Conservation (phyloP, 2,329 filamentous ascomycete genomes). For the Ceratocystis diversiconidia region DNA sequence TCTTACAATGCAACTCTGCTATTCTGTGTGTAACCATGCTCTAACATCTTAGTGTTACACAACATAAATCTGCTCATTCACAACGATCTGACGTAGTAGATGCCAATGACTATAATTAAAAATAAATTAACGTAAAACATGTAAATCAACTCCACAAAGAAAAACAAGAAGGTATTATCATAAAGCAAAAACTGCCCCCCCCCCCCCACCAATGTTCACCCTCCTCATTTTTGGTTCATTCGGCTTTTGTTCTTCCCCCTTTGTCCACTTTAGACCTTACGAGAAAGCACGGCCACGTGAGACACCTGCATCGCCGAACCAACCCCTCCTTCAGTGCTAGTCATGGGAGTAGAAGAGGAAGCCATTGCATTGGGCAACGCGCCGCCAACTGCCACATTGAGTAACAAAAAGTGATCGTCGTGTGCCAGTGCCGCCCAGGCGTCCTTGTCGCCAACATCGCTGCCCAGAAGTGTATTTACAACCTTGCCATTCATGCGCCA, state of each 20-base stretch:
- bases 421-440: slow-evolving; percentile 25
- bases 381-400: slow-evolving; percentile 31
- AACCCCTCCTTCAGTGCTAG: slow-evolving; percentile 24
- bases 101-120: not conserved
- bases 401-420: slow-evolving; percentile 25
- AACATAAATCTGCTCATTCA: not conserved
- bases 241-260: not conserved
- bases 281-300: slow-evolving; percentile 25
- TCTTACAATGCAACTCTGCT: not conserved
- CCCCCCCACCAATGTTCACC: not conserved
- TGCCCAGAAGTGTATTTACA: slow-evolving; percentile 23
- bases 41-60: not conserved
- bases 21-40: not conserved
- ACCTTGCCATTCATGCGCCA: slow-evolving; percentile 27
- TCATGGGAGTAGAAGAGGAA: slow-evolving; percentile 25
- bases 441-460: slow-evolving; percentile 21
- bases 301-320: slow-evolving; percentile 28
- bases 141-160: not conserved
- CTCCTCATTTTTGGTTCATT: not conserved
- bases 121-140: not conserved
- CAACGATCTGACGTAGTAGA: not conserved
- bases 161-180: not conserved
- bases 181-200: not conserved
- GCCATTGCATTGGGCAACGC: slow-evolving; percentile 27
- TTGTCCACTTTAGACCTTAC: not conserved